Evolutionary conservation across 352 stramenopile genomes (phyloP).

Genomic region (Phytophthora sp.): DNA sequence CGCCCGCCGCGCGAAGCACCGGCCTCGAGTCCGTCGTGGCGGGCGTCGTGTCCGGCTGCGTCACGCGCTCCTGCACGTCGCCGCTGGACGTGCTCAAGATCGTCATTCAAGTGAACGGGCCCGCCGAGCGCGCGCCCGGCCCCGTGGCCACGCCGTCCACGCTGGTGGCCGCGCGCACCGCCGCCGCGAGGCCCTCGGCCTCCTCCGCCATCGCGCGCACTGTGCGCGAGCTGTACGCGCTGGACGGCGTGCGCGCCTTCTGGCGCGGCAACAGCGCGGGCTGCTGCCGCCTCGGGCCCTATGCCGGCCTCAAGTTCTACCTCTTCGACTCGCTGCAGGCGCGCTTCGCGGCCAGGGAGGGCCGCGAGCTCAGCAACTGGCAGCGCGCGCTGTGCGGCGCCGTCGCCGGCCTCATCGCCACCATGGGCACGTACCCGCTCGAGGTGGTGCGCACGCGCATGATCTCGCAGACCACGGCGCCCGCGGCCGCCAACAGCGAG

Average conservation of each 20-base stretch:
- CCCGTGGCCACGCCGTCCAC: slow-evolving; percentile 23
- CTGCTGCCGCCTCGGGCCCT: slow-evolving; percentile 78
- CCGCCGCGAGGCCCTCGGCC: slow-evolving; percentile 31
- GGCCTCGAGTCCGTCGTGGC: slow-evolving; percentile 74
- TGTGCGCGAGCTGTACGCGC: slow-evolving; percentile 61
- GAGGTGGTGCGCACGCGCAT: slow-evolving; percentile 85
- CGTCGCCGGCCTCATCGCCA: slow-evolving; percentile 68
- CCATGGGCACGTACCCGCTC: slow-evolving; percentile 78
- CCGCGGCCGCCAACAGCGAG: slow-evolving; percentile 36
- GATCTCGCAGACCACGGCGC: slow-evolving; percentile 59
- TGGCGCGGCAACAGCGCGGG: slow-evolving; percentile 81
- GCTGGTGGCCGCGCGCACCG: slow-evolving; percentile 29
- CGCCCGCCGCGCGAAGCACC: slow-evolving; percentile 14
- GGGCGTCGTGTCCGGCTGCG: slow-evolving; percentile 77
- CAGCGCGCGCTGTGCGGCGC: slow-evolving; percentile 68
- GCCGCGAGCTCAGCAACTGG: slow-evolving; percentile 45
- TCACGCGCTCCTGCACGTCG: slow-evolving; percentile 83
- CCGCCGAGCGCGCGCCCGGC: neutral
- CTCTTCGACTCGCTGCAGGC: slow-evolving; percentile 74
- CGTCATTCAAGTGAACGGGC: slow-evolving; percentile 78
- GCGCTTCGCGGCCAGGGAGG: slow-evolving; percentile 34
- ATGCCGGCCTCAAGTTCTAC: slow-evolving; percentile 85
- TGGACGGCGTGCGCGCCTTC: slow-evolving; percentile 76
- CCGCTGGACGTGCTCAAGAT: slow-evolving; percentile 88
- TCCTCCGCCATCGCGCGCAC: slow-evolving; percentile 53